Evolutionary conservation across 2,329 filamentous ascomycete genomes (phyloP).

Genomic region (Neophaeococcomyces aloes): DNA sequence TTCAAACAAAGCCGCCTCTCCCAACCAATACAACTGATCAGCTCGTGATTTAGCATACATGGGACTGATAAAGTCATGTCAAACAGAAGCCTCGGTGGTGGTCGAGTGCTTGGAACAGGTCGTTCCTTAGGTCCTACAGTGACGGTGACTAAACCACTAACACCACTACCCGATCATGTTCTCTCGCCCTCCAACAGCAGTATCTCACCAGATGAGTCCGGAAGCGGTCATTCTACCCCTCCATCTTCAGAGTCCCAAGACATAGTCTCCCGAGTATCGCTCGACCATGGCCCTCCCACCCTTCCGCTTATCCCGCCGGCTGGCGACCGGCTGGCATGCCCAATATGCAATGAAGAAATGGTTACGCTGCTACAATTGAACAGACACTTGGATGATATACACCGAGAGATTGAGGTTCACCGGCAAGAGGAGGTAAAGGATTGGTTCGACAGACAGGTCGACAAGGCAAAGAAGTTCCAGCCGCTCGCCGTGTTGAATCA

Average conservation of each 20-base stretch:
- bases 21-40: conserved; percentile 10
- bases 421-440: conserved; percentile 92
- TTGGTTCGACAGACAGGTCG: conserved; percentile 91
- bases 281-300: conserved; percentile 49
- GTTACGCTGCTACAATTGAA: conserved; percentile 92
- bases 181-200: conserved; percentile 61
- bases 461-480: conserved; percentile 87
- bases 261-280: conserved; percentile 67
- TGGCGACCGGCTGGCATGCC: conserved; percentile 67
- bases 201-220: conserved; percentile 51
- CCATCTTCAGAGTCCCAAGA: conserved; percentile 67
- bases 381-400: conserved; percentile 74
- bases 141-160: conserved; percentile 32
- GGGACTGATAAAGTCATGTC: conserved; percentile 50
- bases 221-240: conserved; percentile 54
- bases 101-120: conserved; percentile 79
- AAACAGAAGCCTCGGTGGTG: conserved; percentile 77
- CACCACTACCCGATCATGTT: conserved; percentile 33
- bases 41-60: conserved; percentile 11
- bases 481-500: conserved; percentile 85
- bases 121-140: conserved; percentile 63
- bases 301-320: conserved; percentile 43
- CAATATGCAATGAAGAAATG: conserved; percentile 99
- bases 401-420: conserved; percentile 78
- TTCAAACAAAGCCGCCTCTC: conserved; percentile 3